Conservation (phyloP, 306 rosid species). For the Glycyrrhiza uralensis region DNA sequence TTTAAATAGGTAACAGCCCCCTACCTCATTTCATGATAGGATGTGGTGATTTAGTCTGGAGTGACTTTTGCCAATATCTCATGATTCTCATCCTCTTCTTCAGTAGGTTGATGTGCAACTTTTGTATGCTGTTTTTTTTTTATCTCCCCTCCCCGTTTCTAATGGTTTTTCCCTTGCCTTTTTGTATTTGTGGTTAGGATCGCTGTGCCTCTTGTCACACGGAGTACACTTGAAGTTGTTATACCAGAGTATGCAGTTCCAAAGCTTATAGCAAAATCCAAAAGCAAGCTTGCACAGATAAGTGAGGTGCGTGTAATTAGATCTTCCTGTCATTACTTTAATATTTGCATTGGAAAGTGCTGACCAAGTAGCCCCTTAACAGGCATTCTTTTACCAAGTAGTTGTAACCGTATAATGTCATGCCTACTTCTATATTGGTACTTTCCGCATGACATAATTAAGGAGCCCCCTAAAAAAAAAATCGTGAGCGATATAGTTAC, state of each 20-base stretch:
- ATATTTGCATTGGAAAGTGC: conserved; percentile 13
- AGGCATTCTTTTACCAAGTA: background rate
- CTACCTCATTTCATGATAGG: conserved; percentile 7
- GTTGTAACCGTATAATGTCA: background rate
- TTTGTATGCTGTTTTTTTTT: background rate
- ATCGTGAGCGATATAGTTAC: no score
- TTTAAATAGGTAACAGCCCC: conserved; percentile 63
- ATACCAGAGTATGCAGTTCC: conserved; percentile 89
- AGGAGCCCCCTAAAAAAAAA: no score
- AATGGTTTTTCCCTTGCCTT: background rate
- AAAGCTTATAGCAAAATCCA: conserved; percentile 83
- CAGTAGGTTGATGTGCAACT: background rate
- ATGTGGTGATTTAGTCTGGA: background rate
- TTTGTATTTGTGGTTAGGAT: conserved; percentile 44
- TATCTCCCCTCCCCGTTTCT: background rate
- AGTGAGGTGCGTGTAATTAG: conserved; percentile 70
- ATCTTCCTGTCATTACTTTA: conserved; percentile 7
- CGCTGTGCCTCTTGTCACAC: conserved; percentile 82
- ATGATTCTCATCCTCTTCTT: background rate
- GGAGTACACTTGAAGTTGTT: conserved; percentile 93
- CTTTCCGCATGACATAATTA: background rate
- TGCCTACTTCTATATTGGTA: background rate
- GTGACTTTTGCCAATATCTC: background rate
- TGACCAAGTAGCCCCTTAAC: no score
- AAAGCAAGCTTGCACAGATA: conserved; percentile 90